Conservation (phyloP, 2,329 filamentous ascomycete species). For the Talaromyces sp. region DNA sequence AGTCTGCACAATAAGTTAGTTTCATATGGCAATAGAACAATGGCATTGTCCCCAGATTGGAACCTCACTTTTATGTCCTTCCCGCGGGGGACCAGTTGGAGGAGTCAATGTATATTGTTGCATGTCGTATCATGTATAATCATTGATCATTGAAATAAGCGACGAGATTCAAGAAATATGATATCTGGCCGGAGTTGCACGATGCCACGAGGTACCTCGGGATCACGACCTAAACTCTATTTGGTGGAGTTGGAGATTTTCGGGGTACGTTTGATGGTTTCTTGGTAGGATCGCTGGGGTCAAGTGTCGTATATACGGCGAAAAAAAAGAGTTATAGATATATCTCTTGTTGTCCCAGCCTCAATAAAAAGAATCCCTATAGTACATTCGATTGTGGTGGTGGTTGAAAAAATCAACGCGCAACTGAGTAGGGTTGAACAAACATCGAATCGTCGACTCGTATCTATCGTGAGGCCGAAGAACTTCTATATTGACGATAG, state of each 20-base stretch:
- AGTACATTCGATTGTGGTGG: background rate
- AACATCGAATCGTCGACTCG: background rate
- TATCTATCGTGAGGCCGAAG: background rate
- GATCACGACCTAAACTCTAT: background rate
- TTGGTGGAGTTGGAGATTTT: background rate
- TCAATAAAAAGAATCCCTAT: background rate
- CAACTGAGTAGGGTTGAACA: background rate
- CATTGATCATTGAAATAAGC: background rate
- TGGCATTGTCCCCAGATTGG: background rate
- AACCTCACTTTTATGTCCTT: slow-evolving; percentile 75
- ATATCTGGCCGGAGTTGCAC: slow-evolving; percentile 1
- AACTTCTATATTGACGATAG: background rate
- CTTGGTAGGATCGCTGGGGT: background rate
- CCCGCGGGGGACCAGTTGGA: slow-evolving; percentile 58
- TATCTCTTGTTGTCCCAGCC: background rate
- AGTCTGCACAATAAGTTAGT: slow-evolving; percentile 55
- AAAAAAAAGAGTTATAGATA: background rate
- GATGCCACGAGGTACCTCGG: background rate
- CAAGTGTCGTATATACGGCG: background rate
- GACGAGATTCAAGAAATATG: background rate
- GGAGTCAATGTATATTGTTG: slow-evolving; percentile 72
- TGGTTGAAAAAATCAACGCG: background rate
- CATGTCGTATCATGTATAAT: slow-evolving; percentile 40
- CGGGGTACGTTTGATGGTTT: background rate
- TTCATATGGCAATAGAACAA: background rate